Evolutionary conservation across 2,329 filamentous ascomycete species (phyloP), one percentile per base, ranked within the genome.

Genomic region (Fusarium zealandicum): DNA sequence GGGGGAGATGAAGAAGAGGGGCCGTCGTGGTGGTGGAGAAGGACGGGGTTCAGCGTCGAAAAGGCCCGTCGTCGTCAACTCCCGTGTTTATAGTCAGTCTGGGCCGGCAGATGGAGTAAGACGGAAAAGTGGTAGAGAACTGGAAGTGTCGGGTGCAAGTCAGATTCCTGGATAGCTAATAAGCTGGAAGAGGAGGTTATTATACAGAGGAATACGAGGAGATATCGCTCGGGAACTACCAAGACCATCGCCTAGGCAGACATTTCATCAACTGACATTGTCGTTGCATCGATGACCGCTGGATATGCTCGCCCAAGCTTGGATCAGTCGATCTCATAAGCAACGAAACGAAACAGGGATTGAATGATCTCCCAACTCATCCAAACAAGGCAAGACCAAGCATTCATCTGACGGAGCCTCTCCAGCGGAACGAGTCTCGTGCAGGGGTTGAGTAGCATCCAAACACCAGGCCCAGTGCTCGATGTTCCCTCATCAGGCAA

Each of bases 401-500:
- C 35, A 16, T 49, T 38, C 17, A 5, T 13, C 13, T 7, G 11
- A 13, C 1, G n/a, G 27, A 28, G 4, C 3, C 22, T 40, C 11
- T 25, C 22, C n/a, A 30, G n/a, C 32, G 32, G 14, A 35, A 17
- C n/a, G 5, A 33, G 30, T 14, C 14, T 30, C 16, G 33, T 31
- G 35, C 36, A 22, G 22, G 38, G n/a, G 20, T 20, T 27, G 17
- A 46, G 44, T 40, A 44, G 28, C 39, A 39, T 42, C 33, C 54
- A 40, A 48, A 39, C 20, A 36, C 49, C 46, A 20, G 28, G 39
- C 5, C 17, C 13, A 33, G 36, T 60, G 55, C 56, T 60, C 57
- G 35, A 22, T 2, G 36, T 45, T 64, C 40, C 61, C 58, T 55
- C 37, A 51, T 54, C 12, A 4, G 54, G 61, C 18, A 14, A 9